Conservation (phyloP, 805 yeast species). For the Saturnispora dispora region DNA sequence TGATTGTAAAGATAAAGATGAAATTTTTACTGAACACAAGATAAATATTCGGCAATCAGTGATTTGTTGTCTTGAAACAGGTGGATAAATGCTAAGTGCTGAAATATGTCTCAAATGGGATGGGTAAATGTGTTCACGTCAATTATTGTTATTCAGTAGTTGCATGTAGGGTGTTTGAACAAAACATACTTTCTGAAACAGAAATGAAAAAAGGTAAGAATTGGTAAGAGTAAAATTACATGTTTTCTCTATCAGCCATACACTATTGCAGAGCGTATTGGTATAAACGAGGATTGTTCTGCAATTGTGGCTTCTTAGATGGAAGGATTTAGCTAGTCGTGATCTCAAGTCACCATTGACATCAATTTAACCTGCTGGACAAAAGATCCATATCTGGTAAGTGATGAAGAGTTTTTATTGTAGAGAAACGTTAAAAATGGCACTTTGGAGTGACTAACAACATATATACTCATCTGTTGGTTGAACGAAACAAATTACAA, state of each 20-base stretch:
- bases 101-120: neutral
- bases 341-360: too few species aligned
- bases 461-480: too few species aligned
- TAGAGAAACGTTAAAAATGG: neutral
- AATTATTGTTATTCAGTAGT: too few species aligned
- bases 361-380: neutral
- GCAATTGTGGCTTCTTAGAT: neutral
- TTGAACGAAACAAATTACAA: neutral
- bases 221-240: too few species aligned
- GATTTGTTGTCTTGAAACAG: neutral
- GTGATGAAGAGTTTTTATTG: neutral
- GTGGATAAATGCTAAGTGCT: neutral
- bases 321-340: too few species aligned
- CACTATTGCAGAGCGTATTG: too few species aligned
- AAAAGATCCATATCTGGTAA: neutral
- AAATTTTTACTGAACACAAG: neutral
- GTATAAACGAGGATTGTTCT: neutral
- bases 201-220: neutral
- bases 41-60: neutral
- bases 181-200: neutral
- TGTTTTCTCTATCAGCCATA: too few species aligned
- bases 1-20: neutral
- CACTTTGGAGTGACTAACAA: too few species aligned
- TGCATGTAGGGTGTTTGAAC: neutral
- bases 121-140: neutral